Base-by-base conservation (phyloP, 1,139 yeast species). In the Debaryomyces fabryi region DNA sequence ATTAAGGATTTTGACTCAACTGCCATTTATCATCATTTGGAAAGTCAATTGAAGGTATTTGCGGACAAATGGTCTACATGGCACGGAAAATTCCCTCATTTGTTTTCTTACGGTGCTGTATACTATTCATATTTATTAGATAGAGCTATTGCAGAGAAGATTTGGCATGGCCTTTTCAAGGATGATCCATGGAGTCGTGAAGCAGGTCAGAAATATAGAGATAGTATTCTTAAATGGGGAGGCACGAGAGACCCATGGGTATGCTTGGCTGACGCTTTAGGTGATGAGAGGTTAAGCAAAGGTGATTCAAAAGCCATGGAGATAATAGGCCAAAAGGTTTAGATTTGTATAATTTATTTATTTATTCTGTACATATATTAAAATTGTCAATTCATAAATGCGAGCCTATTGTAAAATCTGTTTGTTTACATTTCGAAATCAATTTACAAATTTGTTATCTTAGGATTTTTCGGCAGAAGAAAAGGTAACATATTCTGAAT, bases 31-130 rank as follows among this genome's bases (percentile, higher is more conserved):
- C 92, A 88, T 60, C 69, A 75, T 10, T 64, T 89, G 16, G 97
- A 90, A 61, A 58, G 67, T 4, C 67, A 79, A 23, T 68, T 85
- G 45, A 64, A 69, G 49, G 79, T 85, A 1, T 78, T 86, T 55
- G 79, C 82, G 2, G 95, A 87, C 59, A 68, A 72, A 16, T 72
- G 79, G 60, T 85, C 96, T 1, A 84, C 85, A 24, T 92, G 98
- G 97, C 96, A 91, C 50, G 97, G 96, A 1, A 90, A 86, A 63
- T 92, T 93, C 67, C 96, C 97, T 1, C 99, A 93, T 64, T 71
- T 95, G 44, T 89, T 88, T 57, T 91, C 97, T 1, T 93, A 93
- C 63, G 99, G 99, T 0, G 89, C 97, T 0, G 90, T 93, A 0
- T 93, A 93, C 65, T 93, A 95, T 69, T 88, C 97, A 38, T 93